A percentile compares a stretch with the other conserved stretches of the same genome.
Evolutionary conservation across 2,329 filamentous ascomycete genomes (phyloP).

Genomic region (Myriosclerotinia scirpicola): DNA sequence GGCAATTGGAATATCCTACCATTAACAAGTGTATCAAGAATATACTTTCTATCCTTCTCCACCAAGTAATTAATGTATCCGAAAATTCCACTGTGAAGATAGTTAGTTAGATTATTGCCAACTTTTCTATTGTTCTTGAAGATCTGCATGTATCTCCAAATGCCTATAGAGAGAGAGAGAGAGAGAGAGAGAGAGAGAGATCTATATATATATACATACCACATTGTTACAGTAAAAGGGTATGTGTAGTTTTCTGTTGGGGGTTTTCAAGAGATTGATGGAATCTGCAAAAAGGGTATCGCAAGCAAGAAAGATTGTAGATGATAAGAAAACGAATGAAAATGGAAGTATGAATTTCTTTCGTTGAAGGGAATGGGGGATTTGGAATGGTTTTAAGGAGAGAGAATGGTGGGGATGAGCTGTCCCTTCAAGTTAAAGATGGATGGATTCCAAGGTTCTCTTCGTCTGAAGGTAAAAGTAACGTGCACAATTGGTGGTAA

Average conservation of each 20-base stretch:
- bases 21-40: conserved; percentile 94
- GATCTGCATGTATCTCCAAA: background rate
- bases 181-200: too few relatives aligned
- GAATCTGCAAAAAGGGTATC: conserved; percentile 13
- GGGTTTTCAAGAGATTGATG: conserved; percentile 6
- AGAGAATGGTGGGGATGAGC: conserved; percentile 15
- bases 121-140: conserved; percentile 19
- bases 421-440: background rate
- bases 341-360: background rate
- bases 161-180: background rate
- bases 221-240: conserved; percentile 30
- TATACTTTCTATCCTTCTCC: conserved; percentile 97
- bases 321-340: conserved; percentile 15
- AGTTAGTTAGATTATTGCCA: conserved; percentile 9
- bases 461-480: conserved; percentile 11
- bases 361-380: conserved; percentile 18
- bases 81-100: conserved; percentile 74
- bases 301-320: conserved; percentile 21
- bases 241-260: conserved; percentile 2
- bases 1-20: conserved; percentile 47
- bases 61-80: conserved; percentile 99
- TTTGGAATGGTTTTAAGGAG: conserved; percentile 20
- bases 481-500: too few relatives aligned
- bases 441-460: background rate
- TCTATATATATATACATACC: conserved; percentile 31